Conservation (phyloP, 2,329 filamentous ascomycete species). For the Pseudonectria foliicola region DNA sequence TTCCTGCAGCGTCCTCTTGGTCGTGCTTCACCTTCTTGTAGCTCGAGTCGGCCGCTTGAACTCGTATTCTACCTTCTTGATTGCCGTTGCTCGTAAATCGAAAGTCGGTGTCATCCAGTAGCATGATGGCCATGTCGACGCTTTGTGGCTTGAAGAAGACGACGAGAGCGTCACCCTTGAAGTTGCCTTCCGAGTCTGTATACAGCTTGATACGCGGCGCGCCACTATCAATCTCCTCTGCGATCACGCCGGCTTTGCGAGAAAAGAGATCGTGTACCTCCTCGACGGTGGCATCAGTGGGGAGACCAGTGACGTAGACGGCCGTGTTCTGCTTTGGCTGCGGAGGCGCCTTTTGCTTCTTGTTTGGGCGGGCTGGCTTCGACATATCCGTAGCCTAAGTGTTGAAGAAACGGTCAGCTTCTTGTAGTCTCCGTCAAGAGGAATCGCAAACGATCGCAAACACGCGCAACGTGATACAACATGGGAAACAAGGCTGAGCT, state of each 20-base stretch:
- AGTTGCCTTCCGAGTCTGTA: constrained; percentile 67
- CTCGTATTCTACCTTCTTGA: constrained; percentile 61
- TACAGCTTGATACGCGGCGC: constrained; percentile 91
- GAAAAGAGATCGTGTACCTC: constrained; percentile 83
- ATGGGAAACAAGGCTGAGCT: constrained; percentile 19
- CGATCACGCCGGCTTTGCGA: constrained; percentile 79
- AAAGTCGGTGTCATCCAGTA: constrained; percentile 78
- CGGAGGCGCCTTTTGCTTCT: constrained; percentile 41
- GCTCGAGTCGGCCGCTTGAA: constrained; percentile 78
- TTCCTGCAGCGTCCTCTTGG: constrained; percentile 23
- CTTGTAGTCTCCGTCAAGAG: not conserved
- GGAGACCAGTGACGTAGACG: constrained; percentile 85
- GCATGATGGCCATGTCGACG: constrained; percentile 75
- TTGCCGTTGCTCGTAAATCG: constrained; percentile 50
- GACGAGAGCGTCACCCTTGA: constrained; percentile 89
- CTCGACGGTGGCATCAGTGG: constrained; percentile 66
- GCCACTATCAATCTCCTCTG: constrained; percentile 86
- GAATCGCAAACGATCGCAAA: not conserved
- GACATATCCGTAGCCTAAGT: constrained; percentile 21
- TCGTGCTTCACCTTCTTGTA: constrained; percentile 84
- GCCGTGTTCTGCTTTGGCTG: constrained; percentile 70
- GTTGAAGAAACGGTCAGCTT: constrained; percentile 6
- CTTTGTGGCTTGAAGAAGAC: constrained; percentile 94
- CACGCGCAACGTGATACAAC: not conserved
- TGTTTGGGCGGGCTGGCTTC: constrained; percentile 34